Evolutionary conservation across 2,329 filamentous ascomycete genomes (phyloP).

Genomic region (Emergomyces orientalis): DNA sequence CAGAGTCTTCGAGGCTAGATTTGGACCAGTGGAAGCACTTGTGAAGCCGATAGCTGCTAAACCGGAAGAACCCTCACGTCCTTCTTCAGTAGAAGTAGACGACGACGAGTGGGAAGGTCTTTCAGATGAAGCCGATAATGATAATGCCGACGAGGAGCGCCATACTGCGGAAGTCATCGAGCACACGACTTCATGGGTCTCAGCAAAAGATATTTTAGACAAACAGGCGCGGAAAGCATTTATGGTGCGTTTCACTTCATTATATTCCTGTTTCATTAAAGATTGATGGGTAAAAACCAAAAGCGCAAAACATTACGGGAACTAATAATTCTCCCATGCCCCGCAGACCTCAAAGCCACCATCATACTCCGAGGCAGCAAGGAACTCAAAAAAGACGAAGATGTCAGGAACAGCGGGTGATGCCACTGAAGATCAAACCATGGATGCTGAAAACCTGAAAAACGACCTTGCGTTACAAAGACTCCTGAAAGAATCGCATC

Average conservation of each 20-base stretch:
- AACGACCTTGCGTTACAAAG: slow-evolving; percentile 90
- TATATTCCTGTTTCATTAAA: neutral
- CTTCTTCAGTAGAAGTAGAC: slow-evolving; percentile 15
- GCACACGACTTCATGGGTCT: slow-evolving; percentile 42
- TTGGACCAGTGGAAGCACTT: slow-evolving; percentile 57
- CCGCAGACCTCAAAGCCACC: slow-evolving; percentile 41
- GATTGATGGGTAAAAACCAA: neutral
- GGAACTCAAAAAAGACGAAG: slow-evolving; percentile 19
- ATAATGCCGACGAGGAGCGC: slow-evolving; percentile 30
- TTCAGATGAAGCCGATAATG: slow-evolving; percentile 32
- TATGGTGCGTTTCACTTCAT: slow-evolving; percentile 47
- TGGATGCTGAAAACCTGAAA: slow-evolving; percentile 57
- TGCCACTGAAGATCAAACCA: slow-evolving; percentile 53
- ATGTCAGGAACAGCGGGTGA: slow-evolving; percentile 45
- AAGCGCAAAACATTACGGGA: neutral
- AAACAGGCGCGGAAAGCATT: slow-evolving; percentile 69
- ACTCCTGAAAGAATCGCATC: slow-evolving; percentile 82
- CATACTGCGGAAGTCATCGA: slow-evolving; percentile 53
- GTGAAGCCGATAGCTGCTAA: slow-evolving; percentile 11
- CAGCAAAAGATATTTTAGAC: slow-evolving; percentile 42
- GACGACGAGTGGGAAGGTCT: slow-evolving; percentile 53
- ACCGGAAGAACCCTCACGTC: slow-evolving; percentile 9
- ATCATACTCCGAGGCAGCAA: slow-evolving; percentile 22
- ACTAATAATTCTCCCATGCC: neutral
- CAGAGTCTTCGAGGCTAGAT: slow-evolving; percentile 79